Evolutionary conservation across 2,329 filamentous ascomycete genomes (phyloP).

Genomic region (Colletotrichum eleusines): DNA sequence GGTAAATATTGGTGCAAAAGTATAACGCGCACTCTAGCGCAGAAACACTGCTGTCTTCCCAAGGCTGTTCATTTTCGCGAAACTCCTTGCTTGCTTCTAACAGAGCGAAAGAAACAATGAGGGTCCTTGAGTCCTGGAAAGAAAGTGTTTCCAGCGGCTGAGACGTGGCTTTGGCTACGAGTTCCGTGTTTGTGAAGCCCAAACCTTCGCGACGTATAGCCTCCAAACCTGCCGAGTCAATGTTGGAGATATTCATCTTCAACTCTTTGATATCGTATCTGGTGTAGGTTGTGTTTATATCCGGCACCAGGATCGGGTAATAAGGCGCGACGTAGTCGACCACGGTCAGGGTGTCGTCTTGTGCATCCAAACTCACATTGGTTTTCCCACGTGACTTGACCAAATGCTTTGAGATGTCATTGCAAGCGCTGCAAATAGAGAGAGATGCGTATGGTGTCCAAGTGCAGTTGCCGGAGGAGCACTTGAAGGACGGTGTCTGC

Average conservation of each 20-base stretch:
- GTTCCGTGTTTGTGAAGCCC: not conserved
- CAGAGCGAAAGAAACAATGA: not conserved
- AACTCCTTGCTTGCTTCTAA: not conserved
- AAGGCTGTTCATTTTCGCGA: not conserved
- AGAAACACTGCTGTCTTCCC: not conserved
- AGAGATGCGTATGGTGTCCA: constrained; percentile 6
- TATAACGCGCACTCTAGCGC: not conserved
- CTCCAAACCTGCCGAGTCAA: not conserved
- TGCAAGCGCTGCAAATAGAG: constrained; percentile 11
- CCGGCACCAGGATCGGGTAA: not conserved
- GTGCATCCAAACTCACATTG: too few relatives aligned
- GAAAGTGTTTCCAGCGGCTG: not conserved
- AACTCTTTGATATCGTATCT: not conserved
- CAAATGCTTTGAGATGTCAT: not conserved
- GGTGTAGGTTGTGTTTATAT: not conserved
- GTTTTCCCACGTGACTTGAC: not conserved
- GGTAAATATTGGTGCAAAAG: constrained; percentile 9
- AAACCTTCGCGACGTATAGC: not conserved
- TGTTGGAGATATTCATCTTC: not conserved
- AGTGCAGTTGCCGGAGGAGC: constrained; percentile 1
- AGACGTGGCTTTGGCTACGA: not conserved
- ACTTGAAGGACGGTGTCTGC: not conserved
- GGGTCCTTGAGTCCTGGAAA: not conserved
- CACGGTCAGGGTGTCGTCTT: too few relatives aligned
- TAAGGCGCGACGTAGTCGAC: not conserved